These are phyloP conservation scores for Picochlorum sp. DNA, from an alignment of 139 green algal species.

Conservation along the genomic window DNA sequence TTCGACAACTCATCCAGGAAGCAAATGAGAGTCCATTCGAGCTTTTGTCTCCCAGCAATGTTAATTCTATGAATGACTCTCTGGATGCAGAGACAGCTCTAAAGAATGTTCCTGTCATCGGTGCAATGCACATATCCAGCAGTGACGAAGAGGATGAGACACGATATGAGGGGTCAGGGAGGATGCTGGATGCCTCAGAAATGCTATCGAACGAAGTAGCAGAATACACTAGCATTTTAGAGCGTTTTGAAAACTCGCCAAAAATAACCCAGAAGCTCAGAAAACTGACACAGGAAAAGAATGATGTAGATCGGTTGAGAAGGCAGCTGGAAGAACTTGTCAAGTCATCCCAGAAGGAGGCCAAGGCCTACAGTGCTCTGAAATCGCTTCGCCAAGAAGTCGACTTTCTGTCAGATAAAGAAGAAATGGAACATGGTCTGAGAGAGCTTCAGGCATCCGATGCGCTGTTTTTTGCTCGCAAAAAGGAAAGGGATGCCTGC, in stretches of 20 bases:
- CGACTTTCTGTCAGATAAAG: background rate
- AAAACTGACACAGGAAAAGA: background rate
- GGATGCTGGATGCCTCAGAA: background rate
- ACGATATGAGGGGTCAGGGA: background rate
- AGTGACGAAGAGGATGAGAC: background rate
- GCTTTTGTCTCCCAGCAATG: slow-evolving; percentile 1
- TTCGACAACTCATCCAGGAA: background rate
- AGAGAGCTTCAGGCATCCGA: background rate
- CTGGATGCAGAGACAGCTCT: background rate
- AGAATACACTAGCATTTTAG: background rate
- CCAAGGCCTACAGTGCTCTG: background rate
- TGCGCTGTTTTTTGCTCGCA: background rate
- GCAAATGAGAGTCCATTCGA: background rate
- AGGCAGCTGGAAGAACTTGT: background rate
- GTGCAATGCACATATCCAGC: background rate
- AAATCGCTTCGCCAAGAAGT: background rate
- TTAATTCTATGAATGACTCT: background rate
- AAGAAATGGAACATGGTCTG: background rate
- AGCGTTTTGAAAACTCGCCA: background rate
- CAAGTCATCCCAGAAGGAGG: background rate
- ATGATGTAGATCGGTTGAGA: background rate
- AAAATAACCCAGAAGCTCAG: background rate
- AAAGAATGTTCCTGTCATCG: background rate
- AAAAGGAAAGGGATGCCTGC: slow-evolving; percentile 2
- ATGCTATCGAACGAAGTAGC: background rate